Evolutionary conservation across 257 asterid genomes (phyloP).

Genomic region (Rehmannia glutinosa): DNA sequence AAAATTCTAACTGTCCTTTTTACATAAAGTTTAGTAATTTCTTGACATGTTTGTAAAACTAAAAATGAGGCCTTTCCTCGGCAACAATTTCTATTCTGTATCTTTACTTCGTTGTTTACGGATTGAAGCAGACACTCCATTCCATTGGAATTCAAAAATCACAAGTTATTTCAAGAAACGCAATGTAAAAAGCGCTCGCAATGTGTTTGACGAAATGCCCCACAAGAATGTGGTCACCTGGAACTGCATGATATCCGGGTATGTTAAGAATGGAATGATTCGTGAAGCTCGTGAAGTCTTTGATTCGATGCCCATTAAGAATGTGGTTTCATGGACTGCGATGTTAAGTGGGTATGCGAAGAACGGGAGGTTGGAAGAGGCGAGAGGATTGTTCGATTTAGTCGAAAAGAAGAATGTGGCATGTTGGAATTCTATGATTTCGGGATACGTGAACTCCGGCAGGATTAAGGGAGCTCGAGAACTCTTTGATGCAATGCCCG

Average conservation of each 20-base stretch:
- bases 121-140: constrained; percentile 31
- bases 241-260: constrained; percentile 82
- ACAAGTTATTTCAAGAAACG: constrained; percentile 37
- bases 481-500: constrained; percentile 49
- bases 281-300: constrained; percentile 53
- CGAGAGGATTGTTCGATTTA: constrained; percentile 50
- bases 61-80: constrained; percentile 11
- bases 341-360: constrained; percentile 82
- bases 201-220: constrained; percentile 72
- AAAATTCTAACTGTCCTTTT: too few species aligned
- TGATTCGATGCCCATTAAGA: constrained; percentile 55
- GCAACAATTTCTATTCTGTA: constrained; percentile 7
- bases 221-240: constrained; percentile 56
- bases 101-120: constrained; percentile 20
- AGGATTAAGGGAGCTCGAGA: constrained; percentile 39
- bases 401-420: constrained; percentile 54
- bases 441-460: constrained; percentile 59
- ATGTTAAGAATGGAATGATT: constrained; percentile 50
- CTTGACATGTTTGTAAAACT: constrained; percentile 19
- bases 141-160: constrained; percentile 40
- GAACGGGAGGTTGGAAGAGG: constrained; percentile 55
- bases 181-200: constrained; percentile 38
- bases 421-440: constrained; percentile 77
- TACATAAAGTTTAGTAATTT: too few species aligned
- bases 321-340: constrained; percentile 71